Conservation (phyloP, 139 green algal species). For the Coccomyxa sp. region DNA sequence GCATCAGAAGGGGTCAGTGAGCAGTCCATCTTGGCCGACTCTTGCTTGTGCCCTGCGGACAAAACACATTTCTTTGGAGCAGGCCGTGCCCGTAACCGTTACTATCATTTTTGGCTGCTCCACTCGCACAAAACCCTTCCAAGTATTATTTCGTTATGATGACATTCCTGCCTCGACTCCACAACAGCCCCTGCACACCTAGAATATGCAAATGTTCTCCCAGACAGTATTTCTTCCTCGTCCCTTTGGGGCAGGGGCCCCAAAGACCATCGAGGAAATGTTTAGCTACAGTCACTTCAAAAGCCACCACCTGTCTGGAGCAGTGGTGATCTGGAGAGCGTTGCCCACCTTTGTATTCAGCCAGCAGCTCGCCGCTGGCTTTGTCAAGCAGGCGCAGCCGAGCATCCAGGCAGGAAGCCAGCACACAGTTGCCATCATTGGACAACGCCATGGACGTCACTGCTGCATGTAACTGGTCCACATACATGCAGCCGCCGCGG, state of each 20-base stretch:
- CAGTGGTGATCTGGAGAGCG: too few relatives aligned
- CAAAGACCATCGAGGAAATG: too few relatives aligned
- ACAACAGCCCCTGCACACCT: neutral
- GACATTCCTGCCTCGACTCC: neutral
- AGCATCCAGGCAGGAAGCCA: slow-evolving; percentile 76
- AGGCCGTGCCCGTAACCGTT: neutral
- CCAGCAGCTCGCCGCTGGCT: slow-evolving; percentile 67
- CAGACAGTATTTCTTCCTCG: too few relatives aligned
- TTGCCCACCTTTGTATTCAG: slow-evolving; percentile 48
- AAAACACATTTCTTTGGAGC: neutral
- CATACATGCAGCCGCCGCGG: slow-evolving; percentile 62
- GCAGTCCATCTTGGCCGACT: slow-evolving; percentile 68
- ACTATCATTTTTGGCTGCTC: neutral
- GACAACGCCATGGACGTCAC: slow-evolving; percentile 53
- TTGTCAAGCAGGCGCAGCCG: slow-evolving; percentile 60
- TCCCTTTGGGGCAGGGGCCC: too few relatives aligned
- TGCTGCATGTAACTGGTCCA: slow-evolving; percentile 67
- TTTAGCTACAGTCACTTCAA: too few relatives aligned
- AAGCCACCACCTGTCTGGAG: too few relatives aligned
- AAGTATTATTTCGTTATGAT: neutral
- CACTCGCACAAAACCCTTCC: too few relatives aligned
- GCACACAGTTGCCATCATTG: slow-evolving; percentile 46
- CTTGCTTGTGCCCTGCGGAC: slow-evolving; percentile 58
- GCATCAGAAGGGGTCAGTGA: slow-evolving; percentile 68
- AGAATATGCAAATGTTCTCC: too few relatives aligned